A percentile compares a stretch with the other conserved stretches of the same genome.
Evolutionary conservation across 192 early-diverging fungal species (phyloP).

Genomic region (Gonapodya sp.): DNA sequence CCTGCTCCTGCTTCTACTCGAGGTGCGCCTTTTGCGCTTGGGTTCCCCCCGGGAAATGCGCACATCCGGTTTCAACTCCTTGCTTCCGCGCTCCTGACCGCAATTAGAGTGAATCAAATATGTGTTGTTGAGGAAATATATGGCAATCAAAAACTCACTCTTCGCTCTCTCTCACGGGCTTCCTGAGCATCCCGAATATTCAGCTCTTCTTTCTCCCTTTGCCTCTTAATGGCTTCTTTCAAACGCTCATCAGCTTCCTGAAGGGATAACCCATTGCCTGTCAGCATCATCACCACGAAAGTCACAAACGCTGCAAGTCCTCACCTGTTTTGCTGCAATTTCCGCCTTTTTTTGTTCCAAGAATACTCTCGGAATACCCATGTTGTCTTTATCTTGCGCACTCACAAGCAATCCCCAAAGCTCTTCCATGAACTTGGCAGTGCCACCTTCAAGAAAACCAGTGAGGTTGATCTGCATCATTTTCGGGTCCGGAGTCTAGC

Average conservation of each 20-base stretch:
- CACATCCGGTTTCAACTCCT: not conserved
- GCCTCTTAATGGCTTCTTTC: not conserved
- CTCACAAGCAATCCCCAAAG: conserved; percentile 86
- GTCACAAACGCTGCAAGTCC: not conserved
- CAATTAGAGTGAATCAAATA: not conserved
- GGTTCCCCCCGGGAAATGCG: not conserved
- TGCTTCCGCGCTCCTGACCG: not conserved
- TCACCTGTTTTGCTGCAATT: conserved; percentile 42
- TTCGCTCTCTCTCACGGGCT: not conserved
- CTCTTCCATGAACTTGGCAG: conserved; percentile 69
- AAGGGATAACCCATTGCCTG: too few relatives aligned
- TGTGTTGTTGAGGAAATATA: not conserved
- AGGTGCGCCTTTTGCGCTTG: not conserved
- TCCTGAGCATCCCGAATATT: not conserved
- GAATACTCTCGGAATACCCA: conserved; percentile 78
- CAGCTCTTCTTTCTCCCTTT: not conserved
- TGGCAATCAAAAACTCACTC: not conserved
- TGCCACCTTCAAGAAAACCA: conserved; percentile 80
- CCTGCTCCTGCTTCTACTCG: not conserved
- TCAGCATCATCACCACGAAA: not conserved
- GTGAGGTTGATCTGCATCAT: conserved; percentile 91
- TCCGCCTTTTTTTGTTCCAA: conserved; percentile 82
- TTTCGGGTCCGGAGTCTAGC: conserved; percentile 68
- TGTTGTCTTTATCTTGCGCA: conserved; percentile 61
- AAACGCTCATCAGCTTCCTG: not conserved